These are phyloP conservation scores for Penicillium verhagenii DNA, from an alignment of 495 filamentous ascomycete genomes.

Conservation along the genomic window DNA sequence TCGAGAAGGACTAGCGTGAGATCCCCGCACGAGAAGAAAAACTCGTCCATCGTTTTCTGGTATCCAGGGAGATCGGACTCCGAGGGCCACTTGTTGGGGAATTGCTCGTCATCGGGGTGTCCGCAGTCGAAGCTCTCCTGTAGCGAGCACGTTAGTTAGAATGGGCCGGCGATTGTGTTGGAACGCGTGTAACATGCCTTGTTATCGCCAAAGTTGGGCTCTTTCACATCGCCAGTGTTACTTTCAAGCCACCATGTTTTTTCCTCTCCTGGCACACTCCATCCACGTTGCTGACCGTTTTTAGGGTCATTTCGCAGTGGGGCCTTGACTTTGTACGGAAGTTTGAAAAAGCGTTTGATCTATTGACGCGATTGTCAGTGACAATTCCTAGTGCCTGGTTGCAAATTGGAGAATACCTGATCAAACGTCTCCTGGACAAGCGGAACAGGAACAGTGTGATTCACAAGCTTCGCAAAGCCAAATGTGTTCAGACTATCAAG, in stretches of 20 bases:
- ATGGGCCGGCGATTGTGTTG: neutral
- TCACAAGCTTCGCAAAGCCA: neutral
- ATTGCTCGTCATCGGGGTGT: constrained; percentile 1
- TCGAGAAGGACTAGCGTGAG: constrained; percentile 2
- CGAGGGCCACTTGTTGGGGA: constrained; percentile 9
- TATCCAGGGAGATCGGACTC: constrained; percentile 10
- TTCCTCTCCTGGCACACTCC: neutral
- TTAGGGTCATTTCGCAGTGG: neutral
- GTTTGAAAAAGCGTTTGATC: neutral
- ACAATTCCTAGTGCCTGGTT: too few relatives aligned
- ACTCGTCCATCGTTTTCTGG: constrained; percentile 4
- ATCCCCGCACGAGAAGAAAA: constrained; percentile 6
- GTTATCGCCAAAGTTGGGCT: neutral
- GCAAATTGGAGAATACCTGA: too few relatives aligned
- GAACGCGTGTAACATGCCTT: neutral
- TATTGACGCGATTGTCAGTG: neutral
- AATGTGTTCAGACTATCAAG: neutral
- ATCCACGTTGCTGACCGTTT: neutral
- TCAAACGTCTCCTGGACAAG: neutral
- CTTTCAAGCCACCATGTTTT: neutral
- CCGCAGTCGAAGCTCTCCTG: constrained; percentile 12
- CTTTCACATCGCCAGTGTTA: neutral
- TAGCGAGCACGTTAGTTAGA: neutral
- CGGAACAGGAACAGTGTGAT: neutral
- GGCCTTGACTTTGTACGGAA: neutral